A percentile compares a stretch with the other conserved stretches of the same genome.
phyloP scores from a whole-genome alignment of 2,329 filamentous ascomycete genomes.

The Fusarium tricinctum region DNA sequence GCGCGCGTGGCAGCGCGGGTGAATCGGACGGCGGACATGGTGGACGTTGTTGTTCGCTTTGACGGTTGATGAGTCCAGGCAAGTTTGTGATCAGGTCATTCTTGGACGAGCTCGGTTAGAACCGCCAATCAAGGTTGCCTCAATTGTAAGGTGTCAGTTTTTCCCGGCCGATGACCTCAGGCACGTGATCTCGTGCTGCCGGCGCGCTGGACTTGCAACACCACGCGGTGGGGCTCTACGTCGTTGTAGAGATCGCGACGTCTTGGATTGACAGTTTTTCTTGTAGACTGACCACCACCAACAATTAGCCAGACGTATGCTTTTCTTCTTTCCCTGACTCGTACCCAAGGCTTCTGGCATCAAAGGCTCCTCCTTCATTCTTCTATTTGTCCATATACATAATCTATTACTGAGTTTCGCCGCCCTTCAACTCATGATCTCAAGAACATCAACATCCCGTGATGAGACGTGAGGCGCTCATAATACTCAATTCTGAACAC shows the following conservation, averaged over 20 bases:
- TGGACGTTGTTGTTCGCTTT: slow-evolving; percentile 52
- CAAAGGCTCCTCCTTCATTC: too few relatives aligned
- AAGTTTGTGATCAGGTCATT: slow-evolving; percentile 55
- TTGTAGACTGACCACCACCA: not conserved
- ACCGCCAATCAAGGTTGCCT: slow-evolving; percentile 52
- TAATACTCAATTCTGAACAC: not conserved
- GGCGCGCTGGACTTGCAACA: slow-evolving; percentile 39
- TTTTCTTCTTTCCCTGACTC: not conserved
- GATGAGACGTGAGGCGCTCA: slow-evolving; percentile 15
- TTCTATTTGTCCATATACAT: not conserved
- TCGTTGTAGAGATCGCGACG: slow-evolving; percentile 34
- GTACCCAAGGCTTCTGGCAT: too few relatives aligned
- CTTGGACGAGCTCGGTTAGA: slow-evolving; percentile 54
- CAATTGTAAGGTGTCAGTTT: slow-evolving; percentile 50
- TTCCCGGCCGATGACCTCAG: not conserved
- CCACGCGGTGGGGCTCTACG: slow-evolving; percentile 35
- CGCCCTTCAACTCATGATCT: slow-evolving; percentile 17
- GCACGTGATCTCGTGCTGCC: slow-evolving; percentile 52
- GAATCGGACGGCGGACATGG: slow-evolving; percentile 76
- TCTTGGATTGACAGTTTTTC: slow-evolving; percentile 1
- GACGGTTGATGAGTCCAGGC: slow-evolving; percentile 42
- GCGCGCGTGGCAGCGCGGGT: slow-evolving; percentile 74
- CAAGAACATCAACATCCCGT: slow-evolving; percentile 1
- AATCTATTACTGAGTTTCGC: not conserved
- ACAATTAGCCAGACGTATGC: not conserved